Conservation (phyloP, 208 protist species). For the Spongospora subterranea region DNA sequence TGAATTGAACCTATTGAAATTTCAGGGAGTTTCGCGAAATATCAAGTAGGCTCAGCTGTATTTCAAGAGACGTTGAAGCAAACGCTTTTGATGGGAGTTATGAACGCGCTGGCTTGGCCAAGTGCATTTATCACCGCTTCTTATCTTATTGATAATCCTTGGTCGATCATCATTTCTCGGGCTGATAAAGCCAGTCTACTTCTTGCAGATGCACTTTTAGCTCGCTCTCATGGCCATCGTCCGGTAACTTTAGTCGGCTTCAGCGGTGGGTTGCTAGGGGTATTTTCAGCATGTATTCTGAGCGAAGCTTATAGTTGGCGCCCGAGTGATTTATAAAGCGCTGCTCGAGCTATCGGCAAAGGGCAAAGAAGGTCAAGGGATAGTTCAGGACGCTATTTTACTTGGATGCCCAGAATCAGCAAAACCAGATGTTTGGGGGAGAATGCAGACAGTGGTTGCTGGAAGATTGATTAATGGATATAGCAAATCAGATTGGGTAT, state of each 20-base stretch:
- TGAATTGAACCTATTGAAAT: no score
- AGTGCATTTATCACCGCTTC: slow-evolving; percentile 21
- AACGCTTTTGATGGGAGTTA: slow-evolving; percentile 18
- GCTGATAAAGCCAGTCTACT: slow-evolving; percentile 33
- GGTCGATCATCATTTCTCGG: background rate
- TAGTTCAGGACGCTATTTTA: slow-evolving; percentile 41
- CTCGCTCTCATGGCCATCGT: background rate
- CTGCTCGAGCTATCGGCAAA: slow-evolving; percentile 2
- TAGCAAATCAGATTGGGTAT: slow-evolving; percentile 37
- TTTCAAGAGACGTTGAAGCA: slow-evolving; percentile 13
- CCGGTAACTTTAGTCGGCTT: slow-evolving; percentile 13
- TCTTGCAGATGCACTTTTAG: background rate
- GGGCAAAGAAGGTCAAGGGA: background rate
- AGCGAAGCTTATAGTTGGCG: background rate
- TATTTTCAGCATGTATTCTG: background rate
- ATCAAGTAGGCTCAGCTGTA: background rate
- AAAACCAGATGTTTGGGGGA: background rate
- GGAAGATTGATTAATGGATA: slow-evolving; percentile 19
- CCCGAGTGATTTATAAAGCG: slow-evolving; percentile 30
- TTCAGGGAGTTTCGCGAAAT: background rate
- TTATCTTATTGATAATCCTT: slow-evolving; percentile 53
- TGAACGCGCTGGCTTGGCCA: slow-evolving; percentile 37
- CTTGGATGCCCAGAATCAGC: slow-evolving; percentile 16
- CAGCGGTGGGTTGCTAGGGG: background rate
- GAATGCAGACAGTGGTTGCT: slow-evolving; percentile 13